phyloP scores from a whole-genome alignment of 2,329 filamentous ascomycete genomes.

The Cladophialophora carrionii region DNA sequence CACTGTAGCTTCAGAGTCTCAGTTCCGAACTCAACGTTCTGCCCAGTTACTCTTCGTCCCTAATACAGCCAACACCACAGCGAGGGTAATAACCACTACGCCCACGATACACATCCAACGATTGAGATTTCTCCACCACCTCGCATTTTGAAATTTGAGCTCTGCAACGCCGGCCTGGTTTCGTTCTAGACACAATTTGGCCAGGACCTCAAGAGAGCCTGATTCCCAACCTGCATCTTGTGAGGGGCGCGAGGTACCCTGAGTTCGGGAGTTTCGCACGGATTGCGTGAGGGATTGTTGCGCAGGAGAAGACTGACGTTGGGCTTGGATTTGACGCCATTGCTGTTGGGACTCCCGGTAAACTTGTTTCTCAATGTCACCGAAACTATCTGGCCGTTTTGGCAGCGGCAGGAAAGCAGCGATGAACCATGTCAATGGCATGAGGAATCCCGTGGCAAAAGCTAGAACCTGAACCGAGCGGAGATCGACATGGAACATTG shows the following conservation, averaged over 20 bases:
- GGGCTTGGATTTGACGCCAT: conserved; percentile 40
- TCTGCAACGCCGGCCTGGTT: conserved; percentile 52
- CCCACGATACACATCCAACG: conserved; percentile 64
- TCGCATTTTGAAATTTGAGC: conserved; percentile 61
- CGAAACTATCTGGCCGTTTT: conserved; percentile 56
- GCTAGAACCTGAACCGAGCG: conserved; percentile 74
- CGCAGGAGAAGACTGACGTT: conserved; percentile 22
- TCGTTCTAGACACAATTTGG: conserved; percentile 37
- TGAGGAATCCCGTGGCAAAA: conserved; percentile 76
- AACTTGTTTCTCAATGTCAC: conserved; percentile 47
- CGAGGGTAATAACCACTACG: conserved; percentile 56
- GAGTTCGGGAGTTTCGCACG: conserved; percentile 3
- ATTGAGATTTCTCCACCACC: conserved; percentile 67
- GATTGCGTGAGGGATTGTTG: conserved; percentile 10
- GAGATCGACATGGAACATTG: conserved; percentile 56
- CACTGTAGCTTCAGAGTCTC: neutral
- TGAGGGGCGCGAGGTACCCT: neutral
- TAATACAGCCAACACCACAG: conserved; percentile 46
- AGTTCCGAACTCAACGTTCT: neutral
- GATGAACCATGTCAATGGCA: conserved; percentile 79
- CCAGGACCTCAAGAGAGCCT: conserved; percentile 46
- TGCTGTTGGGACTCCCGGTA: conserved; percentile 24
- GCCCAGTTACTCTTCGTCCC: conserved; percentile 30
- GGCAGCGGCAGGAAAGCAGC: conserved; percentile 75
- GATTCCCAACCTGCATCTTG: conserved; percentile 25